These are phyloP conservation scores for Oryza longistaminata DNA, from an alignment of 176 grass and related monocot species.

Conservation along the genomic window DNA sequence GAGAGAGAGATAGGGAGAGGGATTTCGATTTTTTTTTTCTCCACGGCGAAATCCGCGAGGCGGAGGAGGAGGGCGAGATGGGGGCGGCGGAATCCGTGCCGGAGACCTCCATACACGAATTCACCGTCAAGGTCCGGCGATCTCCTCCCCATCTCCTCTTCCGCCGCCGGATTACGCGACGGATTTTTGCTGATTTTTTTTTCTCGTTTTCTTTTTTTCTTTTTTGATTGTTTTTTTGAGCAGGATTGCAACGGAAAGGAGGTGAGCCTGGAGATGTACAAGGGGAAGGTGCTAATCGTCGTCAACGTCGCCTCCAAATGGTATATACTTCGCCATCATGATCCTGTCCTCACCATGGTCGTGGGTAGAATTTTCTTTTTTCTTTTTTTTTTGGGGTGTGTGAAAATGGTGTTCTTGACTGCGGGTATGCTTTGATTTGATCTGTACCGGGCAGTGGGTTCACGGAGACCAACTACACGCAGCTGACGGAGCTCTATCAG, in stretches of 20 bases:
- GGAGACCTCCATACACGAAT: constrained; percentile 81
- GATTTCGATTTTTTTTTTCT: neutral
- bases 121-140: constrained; percentile 72
- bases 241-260: constrained; percentile 82
- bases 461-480: constrained; percentile 87
- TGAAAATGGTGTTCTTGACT: constrained; percentile 14
- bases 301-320: constrained; percentile 98
- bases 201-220: too few species aligned
- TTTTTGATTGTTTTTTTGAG: neutral
- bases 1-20: neutral
- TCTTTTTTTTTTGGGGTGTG: neutral
- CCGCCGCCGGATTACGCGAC: neutral
- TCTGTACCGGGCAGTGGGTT: constrained; percentile 59
- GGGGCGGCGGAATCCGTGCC: constrained; percentile 62
- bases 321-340: constrained; percentile 25
- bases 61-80: constrained; percentile 42
- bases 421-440: neutral
- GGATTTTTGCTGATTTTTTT: constrained; percentile 10
- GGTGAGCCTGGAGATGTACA: constrained; percentile 70
- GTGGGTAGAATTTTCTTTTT: neutral
- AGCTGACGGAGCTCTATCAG: constrained; percentile 78
- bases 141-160: neutral
- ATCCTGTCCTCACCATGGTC: neutral
- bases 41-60: constrained; percentile 2
- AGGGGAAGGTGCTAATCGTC: constrained; percentile 89